Conservation (phyloP, 2,329 filamentous ascomycete species). For the Ceratocystis albifundus region DNA sequence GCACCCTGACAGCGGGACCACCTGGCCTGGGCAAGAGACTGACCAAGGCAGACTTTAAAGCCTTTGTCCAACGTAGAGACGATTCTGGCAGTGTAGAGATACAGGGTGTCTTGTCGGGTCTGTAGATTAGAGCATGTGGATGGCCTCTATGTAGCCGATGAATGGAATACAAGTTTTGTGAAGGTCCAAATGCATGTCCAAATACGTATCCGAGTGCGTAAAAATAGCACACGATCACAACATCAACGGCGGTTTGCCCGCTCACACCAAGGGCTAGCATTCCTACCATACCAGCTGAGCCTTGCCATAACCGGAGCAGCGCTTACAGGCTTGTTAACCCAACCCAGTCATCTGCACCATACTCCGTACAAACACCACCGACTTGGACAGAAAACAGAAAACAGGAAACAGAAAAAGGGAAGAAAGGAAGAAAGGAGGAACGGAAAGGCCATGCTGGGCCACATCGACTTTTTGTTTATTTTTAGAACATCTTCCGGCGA, state of each 20-base stretch:
- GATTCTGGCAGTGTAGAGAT: conserved; percentile 72
- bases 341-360: background rate
- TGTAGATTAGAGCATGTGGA: conserved; percentile 31
- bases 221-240: background rate
- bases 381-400: background rate
- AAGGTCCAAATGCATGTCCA: too few relatives aligned
- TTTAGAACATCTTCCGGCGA: too few relatives aligned
- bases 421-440: background rate
- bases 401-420: background rate
- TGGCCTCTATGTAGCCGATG: background rate
- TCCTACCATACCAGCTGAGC: conserved; percentile 4
- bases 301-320: background rate
- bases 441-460: too few relatives aligned
- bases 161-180: background rate
- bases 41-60: conserved; percentile 61
- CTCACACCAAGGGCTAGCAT: background rate
- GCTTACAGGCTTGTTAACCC: background rate
- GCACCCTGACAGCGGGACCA: conserved; percentile 41
- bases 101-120: conserved; percentile 63
- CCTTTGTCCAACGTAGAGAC: conserved; percentile 74
- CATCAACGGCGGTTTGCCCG: background rate
- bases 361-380: too few relatives aligned
- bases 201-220: too few relatives aligned
- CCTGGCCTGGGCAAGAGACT: conserved; percentile 42
- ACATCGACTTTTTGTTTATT: too few relatives aligned